Base-by-base conservation (phyloP, 805 yeast species). In the Starmerella potacharoeniae region DNA sequence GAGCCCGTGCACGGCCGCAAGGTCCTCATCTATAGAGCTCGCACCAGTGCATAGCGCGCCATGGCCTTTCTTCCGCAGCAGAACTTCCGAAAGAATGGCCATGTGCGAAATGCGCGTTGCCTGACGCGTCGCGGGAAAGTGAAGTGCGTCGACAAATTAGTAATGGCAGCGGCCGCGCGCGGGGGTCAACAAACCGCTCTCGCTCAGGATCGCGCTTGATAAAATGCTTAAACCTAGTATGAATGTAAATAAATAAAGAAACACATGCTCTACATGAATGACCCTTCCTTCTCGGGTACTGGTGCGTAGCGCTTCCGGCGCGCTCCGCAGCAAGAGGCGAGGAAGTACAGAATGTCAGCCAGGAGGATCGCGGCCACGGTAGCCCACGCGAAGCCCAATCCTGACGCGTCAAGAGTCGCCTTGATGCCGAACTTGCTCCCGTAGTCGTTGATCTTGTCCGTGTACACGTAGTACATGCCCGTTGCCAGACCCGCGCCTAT, bases 371-470 rank as follows among this genome's bases (percentile, higher is more conserved):
- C 79, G 14, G 68, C 82, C 2, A 75, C 77, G 1, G 82, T 75
- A 13, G 79, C 80, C 93, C 91, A 86, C 8, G 80, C 70, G 47
- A 82, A 68, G 2, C 80, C 88, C 52, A 79, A 76, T 60, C 77
- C 83, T 51, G 62, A 55, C 17, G 71, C 69, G 36, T 79, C 77
- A 51, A 86, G 63, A 39, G 66, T 65, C 2, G 86, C 77, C 40
- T 68, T 66, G 49, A 83, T 74, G 14, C 95, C 95, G 61, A 73
- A 81, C 2, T 66, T 65, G 2, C 63, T 66, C 11, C 69, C 68
- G 36, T 71, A 69, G 36, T 78, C 69, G 62, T 83, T 79, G 70
- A 86, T 73, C 53, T 76, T 71, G 11, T 71, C 68, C 56, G 75
- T 69, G 57, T 82, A 73, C 54, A 73, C 73, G 5, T 70, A 55